Evolutionary conservation across 805 yeast species (phyloP).

Genomic region (Teunomyces gatunensis): DNA sequence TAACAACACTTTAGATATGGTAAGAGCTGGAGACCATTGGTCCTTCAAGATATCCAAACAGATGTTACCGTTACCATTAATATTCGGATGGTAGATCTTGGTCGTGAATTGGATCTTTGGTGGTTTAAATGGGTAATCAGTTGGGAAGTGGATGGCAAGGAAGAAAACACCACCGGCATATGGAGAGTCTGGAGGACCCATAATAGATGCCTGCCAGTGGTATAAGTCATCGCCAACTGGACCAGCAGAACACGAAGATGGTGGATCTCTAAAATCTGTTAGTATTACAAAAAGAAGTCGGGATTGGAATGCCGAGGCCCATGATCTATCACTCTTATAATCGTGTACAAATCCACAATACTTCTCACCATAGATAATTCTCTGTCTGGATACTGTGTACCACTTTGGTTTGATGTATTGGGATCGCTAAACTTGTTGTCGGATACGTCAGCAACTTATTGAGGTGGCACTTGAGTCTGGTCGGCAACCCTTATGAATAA

Average conservation of each 20-base stretch:
- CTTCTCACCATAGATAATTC: not conserved
- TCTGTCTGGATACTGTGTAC: not conserved
- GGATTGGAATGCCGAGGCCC: not conserved
- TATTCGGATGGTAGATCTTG: conserved; percentile 95
- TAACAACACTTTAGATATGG: conserved; percentile 90
- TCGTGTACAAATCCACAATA: not conserved
- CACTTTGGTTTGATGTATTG: not conserved
- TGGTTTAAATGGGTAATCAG: conserved; percentile 98
- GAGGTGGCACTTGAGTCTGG: not conserved
- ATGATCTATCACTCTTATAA: not conserved
- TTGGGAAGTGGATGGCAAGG: conserved; percentile 95
- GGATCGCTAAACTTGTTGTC: not conserved
- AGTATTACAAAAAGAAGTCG: conserved; percentile 4
- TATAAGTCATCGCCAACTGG: conserved; percentile 97
- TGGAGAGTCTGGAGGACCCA: conserved; percentile 97
- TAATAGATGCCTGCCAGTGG: conserved; percentile 99
- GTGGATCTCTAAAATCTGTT: conserved; percentile 75
- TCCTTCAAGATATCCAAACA: conserved; percentile 96
- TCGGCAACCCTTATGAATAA: not conserved
- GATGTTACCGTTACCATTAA: conserved; percentile 92
- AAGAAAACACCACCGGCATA: conserved; percentile 91
- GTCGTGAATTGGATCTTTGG: conserved; percentile 89
- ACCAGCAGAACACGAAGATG: conserved; percentile 98
- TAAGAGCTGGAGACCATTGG: conserved; percentile 98
- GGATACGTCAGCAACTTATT: not conserved